These are phyloP conservation scores for Penstemon newberryi DNA, from an alignment of 257 asterid species.

Conservation along the genomic window DNA sequence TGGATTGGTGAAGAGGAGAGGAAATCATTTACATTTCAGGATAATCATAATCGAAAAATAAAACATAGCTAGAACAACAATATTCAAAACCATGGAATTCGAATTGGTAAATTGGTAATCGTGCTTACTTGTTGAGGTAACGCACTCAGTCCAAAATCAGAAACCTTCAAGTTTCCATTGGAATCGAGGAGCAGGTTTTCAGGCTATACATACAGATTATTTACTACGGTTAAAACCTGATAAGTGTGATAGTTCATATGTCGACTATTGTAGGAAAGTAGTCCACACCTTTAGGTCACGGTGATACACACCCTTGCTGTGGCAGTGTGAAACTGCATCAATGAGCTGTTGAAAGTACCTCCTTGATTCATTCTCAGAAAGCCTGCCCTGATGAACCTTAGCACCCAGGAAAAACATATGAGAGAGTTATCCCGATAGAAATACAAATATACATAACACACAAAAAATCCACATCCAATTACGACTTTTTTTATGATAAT, in stretches of 20 bases:
- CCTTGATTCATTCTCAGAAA: slow-evolving; percentile 81
- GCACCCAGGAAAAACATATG: slow-evolving; percentile 25
- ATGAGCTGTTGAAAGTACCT: slow-evolving; percentile 88
- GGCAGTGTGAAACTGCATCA: slow-evolving; percentile 90
- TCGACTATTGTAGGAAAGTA: slow-evolving; percentile 25
- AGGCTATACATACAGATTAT: slow-evolving; percentile 55
- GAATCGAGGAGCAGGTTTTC: slow-evolving; percentile 96
- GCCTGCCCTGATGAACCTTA: slow-evolving; percentile 77
- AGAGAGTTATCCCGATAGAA: background rate
- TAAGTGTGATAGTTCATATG: slow-evolving; percentile 18
- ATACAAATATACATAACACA: background rate
- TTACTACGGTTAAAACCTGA: slow-evolving; percentile 29
- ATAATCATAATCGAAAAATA: slow-evolving; percentile 11
- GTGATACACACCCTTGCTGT: slow-evolving; percentile 89
- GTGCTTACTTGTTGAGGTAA: slow-evolving; percentile 75
- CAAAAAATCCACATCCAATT: slow-evolving; percentile 12
- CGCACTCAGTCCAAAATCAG: slow-evolving; percentile 97
- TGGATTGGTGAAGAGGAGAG: slow-evolving; percentile 32
- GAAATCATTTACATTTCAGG: slow-evolving; percentile 9
- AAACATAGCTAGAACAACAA: slow-evolving; percentile 17
- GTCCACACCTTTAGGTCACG: slow-evolving; percentile 81
- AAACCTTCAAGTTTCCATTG: slow-evolving; percentile 79
- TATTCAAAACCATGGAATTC: slow-evolving; percentile 1
- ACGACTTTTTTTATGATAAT: background rate
- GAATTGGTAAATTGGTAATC: background rate